phyloP scores from a whole-genome alignment of 179 eudicot species.

The Camellia oleifera region DNA sequence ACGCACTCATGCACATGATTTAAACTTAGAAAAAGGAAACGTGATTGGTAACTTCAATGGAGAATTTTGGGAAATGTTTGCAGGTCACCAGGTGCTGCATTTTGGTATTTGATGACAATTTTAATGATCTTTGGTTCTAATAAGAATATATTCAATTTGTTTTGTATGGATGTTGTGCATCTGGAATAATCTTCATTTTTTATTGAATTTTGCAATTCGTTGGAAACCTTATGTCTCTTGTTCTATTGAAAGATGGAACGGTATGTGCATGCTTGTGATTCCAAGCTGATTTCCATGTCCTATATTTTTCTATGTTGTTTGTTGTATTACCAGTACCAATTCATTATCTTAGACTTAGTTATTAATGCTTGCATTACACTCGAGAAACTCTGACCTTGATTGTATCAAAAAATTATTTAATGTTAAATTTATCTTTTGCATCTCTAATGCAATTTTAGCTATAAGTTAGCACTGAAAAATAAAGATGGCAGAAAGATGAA shows the following conservation, averaged over 20 bases:
- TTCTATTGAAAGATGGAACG: conserved; percentile 54
- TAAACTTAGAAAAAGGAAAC: conserved; percentile 71
- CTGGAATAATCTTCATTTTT: not conserved
- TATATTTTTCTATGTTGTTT: too few relatives aligned
- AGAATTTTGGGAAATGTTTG: conserved; percentile 86
- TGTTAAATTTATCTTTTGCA: too few relatives aligned
- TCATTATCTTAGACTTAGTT: too few relatives aligned
- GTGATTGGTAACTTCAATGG: conserved; percentile 93
- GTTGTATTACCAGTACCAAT: too few relatives aligned
- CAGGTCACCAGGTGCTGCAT: conserved; percentile 69
- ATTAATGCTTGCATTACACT: too few relatives aligned
- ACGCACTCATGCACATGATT: conserved; percentile 67
- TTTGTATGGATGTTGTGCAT: not conserved
- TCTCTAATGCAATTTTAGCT: too few relatives aligned
- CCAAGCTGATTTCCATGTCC: not conserved
- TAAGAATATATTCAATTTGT: not conserved
- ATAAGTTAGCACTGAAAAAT: too few relatives aligned
- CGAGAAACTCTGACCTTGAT: too few relatives aligned
- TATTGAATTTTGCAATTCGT: conserved; percentile 35
- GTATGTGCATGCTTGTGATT: conserved; percentile 35
- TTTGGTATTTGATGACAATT: not conserved
- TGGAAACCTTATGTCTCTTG: conserved; percentile 55
- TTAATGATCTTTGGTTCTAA: not conserved
- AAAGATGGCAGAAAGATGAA: too few relatives aligned
- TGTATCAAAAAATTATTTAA: too few relatives aligned